phyloP scores from a whole-genome alignment of 2,329 filamentous ascomycete genomes.

The Botrytis aclada region DNA sequence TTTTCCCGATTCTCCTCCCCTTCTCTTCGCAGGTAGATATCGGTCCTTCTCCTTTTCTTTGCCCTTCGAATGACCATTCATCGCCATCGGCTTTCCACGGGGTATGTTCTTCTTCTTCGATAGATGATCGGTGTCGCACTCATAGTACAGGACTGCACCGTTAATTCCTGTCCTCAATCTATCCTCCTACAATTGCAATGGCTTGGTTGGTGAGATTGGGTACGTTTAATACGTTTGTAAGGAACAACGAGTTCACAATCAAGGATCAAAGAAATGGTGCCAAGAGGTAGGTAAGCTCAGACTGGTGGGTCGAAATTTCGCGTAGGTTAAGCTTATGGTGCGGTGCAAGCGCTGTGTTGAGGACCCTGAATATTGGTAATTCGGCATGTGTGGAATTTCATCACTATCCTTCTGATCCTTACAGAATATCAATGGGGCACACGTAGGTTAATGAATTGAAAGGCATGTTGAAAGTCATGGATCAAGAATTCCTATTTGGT shows the following conservation, averaged over 20 bases:
- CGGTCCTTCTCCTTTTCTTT: slow-evolving; percentile 18
- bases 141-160: slow-evolving; percentile 10
- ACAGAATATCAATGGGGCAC: neutral
- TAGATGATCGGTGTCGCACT: neutral
- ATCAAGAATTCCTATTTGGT: neutral
- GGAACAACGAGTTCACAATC: neutral
- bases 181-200: neutral
- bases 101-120: slow-evolving; percentile 14
- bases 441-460: neutral
- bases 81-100: slow-evolving; percentile 7
- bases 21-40: slow-evolving; percentile 14
- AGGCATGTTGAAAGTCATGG: neutral
- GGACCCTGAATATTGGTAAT: slow-evolving; percentile 5
- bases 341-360: neutral
- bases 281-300: slow-evolving; percentile 12
- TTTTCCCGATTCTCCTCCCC: neutral
- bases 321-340: neutral
- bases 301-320: neutral
- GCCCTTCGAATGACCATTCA: slow-evolving; percentile 18
- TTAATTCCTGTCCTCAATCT: neutral
- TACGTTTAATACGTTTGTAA: neutral
- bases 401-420: neutral
- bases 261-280: neutral
- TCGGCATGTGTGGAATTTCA: neutral
- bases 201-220: neutral